These are phyloP conservation scores for Beauveria pseudobassiana DNA, from an alignment of 2,329 filamentous ascomycete species.

Conservation along the genomic window DNA sequence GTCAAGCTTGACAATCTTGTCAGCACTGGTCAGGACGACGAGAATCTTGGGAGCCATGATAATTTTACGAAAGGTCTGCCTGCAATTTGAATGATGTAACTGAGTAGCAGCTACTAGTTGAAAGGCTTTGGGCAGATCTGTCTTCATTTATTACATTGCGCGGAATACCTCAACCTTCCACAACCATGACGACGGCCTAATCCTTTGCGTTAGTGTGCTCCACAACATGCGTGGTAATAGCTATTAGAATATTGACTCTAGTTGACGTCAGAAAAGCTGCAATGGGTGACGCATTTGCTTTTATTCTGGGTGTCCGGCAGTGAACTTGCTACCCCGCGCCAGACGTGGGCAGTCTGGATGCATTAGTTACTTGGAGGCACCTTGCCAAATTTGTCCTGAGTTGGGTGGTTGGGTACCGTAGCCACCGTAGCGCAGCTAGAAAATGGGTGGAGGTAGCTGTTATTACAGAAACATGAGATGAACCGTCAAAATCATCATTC, in stretches of 20 bases:
- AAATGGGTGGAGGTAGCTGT: no score
- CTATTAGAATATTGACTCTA: neutral
- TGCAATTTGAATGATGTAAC: neutral
- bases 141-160: no score
- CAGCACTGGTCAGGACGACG: conserved; percentile 61
- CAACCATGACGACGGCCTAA: neutral
- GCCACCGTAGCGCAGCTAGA: no score
- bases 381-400: no score
- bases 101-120: no score
- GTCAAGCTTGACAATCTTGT: conserved; percentile 37
- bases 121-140: no score
- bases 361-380: neutral
- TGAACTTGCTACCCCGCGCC: neutral
- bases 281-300: neutral
- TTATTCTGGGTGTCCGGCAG: neutral
- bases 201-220: neutral
- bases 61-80: neutral
- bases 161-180: neutral
- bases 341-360: no score
- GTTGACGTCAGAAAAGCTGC: conserved; percentile 7
- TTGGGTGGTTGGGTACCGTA: no score
- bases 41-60: conserved; percentile 55
- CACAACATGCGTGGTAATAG: neutral
- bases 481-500: no score
- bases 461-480: no score